These are phyloP conservation scores for Vicia villosa DNA, from an alignment of 306 rosid genomes.

Conservation along the genomic window DNA sequence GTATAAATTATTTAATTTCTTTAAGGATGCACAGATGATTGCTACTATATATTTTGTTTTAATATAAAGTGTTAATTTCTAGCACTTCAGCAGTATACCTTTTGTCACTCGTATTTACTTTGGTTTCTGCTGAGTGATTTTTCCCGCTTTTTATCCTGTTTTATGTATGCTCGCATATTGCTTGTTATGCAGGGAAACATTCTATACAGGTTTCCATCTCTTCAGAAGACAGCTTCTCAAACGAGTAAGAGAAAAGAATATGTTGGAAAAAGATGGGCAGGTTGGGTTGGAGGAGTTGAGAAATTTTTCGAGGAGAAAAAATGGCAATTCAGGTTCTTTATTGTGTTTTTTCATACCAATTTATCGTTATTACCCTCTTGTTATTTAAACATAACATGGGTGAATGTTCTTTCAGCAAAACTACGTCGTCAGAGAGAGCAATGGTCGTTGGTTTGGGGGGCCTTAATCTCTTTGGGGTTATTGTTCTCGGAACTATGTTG, in stretches of 20 bases:
- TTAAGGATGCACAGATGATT: constrained; percentile 19
- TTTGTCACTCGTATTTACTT: background rate
- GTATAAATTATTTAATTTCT: constrained; percentile 28
- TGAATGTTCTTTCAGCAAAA: constrained; percentile 60
- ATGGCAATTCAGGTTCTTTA: constrained; percentile 82
- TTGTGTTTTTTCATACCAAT: constrained; percentile 15
- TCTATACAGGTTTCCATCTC: constrained; percentile 88
- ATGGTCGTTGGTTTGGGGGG: constrained; percentile 91
- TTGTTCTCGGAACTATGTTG: constrained; percentile 90
- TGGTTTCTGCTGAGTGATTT: constrained; percentile 17
- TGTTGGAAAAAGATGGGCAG: constrained; percentile 95
- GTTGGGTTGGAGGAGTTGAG: constrained; percentile 82
- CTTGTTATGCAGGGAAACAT: constrained; percentile 89
- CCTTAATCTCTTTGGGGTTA: constrained; percentile 91
- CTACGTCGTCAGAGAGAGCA: constrained; percentile 72
- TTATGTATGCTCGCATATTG: constrained; percentile 35
- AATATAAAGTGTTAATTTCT: background rate
- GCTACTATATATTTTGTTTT: constrained; percentile 19
- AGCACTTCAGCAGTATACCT: background rate
- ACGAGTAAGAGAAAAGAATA: constrained; percentile 82
- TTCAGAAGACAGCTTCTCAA: constrained; percentile 87
- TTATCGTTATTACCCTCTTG: constrained; percentile 23
- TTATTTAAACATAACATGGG: constrained; percentile 30
- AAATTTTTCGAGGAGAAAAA: constrained; percentile 78
- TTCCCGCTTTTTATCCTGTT: background rate